Evolutionary conservation across 306 rosid species (phyloP).

Genomic region (Dicorynia guianensis): DNA sequence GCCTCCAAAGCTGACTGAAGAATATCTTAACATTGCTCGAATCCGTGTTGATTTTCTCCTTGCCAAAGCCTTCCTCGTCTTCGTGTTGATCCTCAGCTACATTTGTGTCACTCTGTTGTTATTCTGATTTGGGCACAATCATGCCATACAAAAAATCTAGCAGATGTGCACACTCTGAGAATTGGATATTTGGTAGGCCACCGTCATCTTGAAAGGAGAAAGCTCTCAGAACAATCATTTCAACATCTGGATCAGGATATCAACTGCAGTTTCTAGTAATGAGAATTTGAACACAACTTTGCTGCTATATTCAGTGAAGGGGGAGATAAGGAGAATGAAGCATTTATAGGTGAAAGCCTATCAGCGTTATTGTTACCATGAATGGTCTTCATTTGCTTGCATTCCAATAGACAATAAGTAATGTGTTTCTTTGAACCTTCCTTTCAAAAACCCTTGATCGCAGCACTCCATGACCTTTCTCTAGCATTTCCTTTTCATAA

Average conservation of each 20-base stretch:
- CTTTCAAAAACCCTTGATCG: no score
- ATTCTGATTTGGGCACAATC: slow-evolving; percentile 56
- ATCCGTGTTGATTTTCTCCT: slow-evolving; percentile 33
- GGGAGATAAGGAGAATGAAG: not conserved
- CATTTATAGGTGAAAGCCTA: no score
- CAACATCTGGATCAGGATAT: slow-evolving; percentile 58
- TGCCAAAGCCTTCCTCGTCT: slow-evolving; percentile 21
- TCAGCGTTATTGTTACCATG: not conserved
- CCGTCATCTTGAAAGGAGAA: slow-evolving; percentile 68
- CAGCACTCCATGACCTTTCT: no score
- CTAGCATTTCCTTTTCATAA: no score
- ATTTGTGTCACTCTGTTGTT: slow-evolving; percentile 31
- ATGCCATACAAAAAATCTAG: slow-evolving; percentile 65
- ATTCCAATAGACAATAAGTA: no score
- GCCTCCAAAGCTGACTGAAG: slow-evolving; percentile 37
- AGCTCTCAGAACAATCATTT: slow-evolving; percentile 62
- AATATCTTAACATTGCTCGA: slow-evolving; percentile 29
- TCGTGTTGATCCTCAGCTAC: slow-evolving; percentile 43
- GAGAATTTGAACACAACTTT: slow-evolving; percentile 45
- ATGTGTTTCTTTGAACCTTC: not conserved
- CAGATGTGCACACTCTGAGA: slow-evolving; percentile 64
- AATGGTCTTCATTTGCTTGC: not conserved
- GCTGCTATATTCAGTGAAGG: slow-evolving; percentile 1
- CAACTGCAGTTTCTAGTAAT: slow-evolving; percentile 52
- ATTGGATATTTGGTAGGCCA: slow-evolving; percentile 41